Evolutionary conservation across 495 filamentous ascomycete species (phyloP), one percentile per base, ranked within the genome.

Genomic region (Pyrenula massariospora): DNA sequence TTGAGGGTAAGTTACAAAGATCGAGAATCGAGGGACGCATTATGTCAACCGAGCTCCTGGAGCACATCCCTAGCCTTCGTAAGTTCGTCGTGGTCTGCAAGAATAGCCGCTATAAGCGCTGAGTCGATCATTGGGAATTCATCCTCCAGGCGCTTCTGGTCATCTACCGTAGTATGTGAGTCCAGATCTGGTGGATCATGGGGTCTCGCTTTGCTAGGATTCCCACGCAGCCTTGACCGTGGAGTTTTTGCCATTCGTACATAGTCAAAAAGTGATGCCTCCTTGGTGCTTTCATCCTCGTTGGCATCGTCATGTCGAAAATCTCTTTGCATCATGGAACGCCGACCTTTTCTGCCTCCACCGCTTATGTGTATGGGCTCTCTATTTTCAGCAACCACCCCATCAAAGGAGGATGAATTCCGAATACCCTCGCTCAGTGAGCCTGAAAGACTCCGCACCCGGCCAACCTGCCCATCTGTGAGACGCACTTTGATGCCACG

Each of bases 401-500:
- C n/a, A n/a, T n/a, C n/a, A n/a, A n/a, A n/a, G n/a, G n/a, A n/a
- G n/a, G n/a, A n/a, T n/a, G n/a, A n/a, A n/a, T n/a, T n/a, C n/a
- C n/a, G n/a, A n/a, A n/a, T n/a, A 15, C 31, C 31, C 31, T 42
- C 31, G 31, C 15, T 15, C 15, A 42, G 8, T 42, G 5, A 15
- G 15, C 31, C 31, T 15, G 15, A 15, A 15, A 42, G 31, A 15
- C 31, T 42, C 65, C 89, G 85, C 25, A 89, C 84, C 25, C 86
- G 68, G 2, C 86, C 86, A 15, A 89, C 75, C 51, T 82, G 72
- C 3, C 86, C 86, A 66, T 87, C 82, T 15, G 68, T 63, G 1
- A 89, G 68, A 1, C 84, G 77, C 15, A 90, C 86, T 69, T 90
- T 90, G 69, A 90, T 85, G 52, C 86, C 86, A 25, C 83, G 73